Evolutionary conservation across 73 alveolate genomes (phyloP).

Genomic region (Breviolum minutum): DNA sequence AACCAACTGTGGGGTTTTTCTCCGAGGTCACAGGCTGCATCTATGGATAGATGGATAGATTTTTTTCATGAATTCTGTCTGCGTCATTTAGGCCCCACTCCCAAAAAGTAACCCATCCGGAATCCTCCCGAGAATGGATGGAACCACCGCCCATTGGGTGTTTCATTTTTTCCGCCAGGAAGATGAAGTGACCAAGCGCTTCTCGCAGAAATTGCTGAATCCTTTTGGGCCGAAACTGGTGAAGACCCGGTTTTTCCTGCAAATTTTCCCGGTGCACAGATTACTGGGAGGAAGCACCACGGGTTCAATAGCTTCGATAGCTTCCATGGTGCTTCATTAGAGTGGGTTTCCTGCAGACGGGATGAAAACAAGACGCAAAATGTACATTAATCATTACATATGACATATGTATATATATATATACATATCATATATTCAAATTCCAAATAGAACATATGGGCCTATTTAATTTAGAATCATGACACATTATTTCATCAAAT

Average conservation of each 20-base stretch:
- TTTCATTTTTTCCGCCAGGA: conserved; percentile 2
- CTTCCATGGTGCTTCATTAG: too few species aligned
- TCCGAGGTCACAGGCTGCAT: not conserved
- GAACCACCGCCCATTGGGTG: not conserved
- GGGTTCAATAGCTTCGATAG: too few species aligned
- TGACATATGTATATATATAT: too few species aligned
- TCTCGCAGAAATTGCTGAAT: conserved; percentile 2
- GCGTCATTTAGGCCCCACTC: not conserved
- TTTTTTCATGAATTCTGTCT: not conserved
- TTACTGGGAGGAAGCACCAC: not conserved
- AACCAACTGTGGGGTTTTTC: not conserved
- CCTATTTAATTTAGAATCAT: too few species aligned
- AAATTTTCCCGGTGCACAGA: not conserved
- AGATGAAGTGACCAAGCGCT: conserved; percentile 21
- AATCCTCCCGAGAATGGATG: not conserved
- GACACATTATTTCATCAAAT: too few species aligned
- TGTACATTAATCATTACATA: too few species aligned
- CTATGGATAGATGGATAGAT: not conserved
- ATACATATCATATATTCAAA: too few species aligned
- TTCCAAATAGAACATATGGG: too few species aligned
- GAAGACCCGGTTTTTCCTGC: not conserved
- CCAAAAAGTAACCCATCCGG: not conserved
- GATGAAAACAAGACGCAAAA: too few species aligned
- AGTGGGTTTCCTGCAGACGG: too few species aligned
- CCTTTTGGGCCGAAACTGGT: conserved; percentile 6